Evolutionary conservation across 257 asterid species (phyloP).

Genomic region (Eustoma russellianum): DNA sequence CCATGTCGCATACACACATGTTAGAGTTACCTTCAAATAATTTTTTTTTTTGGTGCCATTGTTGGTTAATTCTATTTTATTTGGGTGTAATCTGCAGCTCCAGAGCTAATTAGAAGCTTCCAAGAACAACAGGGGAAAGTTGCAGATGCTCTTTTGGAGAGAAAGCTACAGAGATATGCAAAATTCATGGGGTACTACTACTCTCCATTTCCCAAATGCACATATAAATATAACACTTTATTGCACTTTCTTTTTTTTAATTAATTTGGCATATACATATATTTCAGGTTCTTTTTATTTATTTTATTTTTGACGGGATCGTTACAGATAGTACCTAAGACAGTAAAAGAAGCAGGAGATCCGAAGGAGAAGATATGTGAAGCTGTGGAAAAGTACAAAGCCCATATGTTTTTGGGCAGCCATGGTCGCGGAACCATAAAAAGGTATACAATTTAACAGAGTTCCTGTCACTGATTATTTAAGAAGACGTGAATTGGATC

Average conservation of each 20-base stretch:
- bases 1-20: too few species aligned
- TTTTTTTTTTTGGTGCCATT: too few species aligned
- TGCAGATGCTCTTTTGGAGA: conserved; percentile 38
- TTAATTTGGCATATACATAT: not conserved
- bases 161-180: conserved; percentile 40
- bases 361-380: conserved; percentile 41
- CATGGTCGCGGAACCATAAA: conserved; percentile 34
- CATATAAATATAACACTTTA: not conserved
- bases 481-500: too few species aligned
- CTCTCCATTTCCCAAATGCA: not conserved
- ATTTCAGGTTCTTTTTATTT: not conserved
- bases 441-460: conserved; percentile 20
- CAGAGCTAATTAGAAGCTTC: conserved; percentile 24
- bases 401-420: conserved; percentile 38
- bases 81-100: conserved; percentile 24
- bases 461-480: too few species aligned
- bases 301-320: not conserved
- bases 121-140: conserved; percentile 29
- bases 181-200: conserved; percentile 30
- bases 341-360: conserved; percentile 43
- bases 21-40: too few species aligned
- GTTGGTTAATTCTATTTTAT: too few species aligned
- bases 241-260: too few species aligned
- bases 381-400: conserved; percentile 33
- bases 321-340: conserved; percentile 35